These are phyloP conservation scores for Chaetomidium leptoderma DNA, from an alignment of 495 filamentous ascomycete species.

Conservation along the genomic window DNA sequence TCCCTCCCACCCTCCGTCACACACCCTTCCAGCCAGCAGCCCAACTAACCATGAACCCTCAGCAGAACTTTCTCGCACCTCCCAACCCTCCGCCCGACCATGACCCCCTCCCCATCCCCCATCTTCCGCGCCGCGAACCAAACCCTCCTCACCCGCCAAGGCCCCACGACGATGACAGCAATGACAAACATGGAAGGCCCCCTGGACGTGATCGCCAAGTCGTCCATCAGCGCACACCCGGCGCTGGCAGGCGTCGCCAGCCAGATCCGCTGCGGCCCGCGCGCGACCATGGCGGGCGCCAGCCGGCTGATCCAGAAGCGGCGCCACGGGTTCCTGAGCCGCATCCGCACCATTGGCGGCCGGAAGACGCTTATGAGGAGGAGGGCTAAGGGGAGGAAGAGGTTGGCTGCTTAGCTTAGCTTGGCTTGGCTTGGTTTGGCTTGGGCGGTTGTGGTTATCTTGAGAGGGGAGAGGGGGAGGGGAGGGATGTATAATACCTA, in stretches of 20 bases:
- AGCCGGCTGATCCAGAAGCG: slow-evolving; percentile 49
- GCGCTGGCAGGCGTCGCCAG: slow-evolving; percentile 30
- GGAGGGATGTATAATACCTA: not conserved
- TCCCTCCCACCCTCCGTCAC: not conserved
- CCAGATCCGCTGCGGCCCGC: slow-evolving; percentile 46
- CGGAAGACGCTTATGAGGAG: slow-evolving; percentile 38
- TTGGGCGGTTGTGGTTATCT: not conserved
- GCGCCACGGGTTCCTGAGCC: slow-evolving; percentile 44
- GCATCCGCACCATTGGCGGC: slow-evolving; percentile 37
- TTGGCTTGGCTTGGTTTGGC: not conserved
- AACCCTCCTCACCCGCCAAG: slow-evolving; percentile 5
- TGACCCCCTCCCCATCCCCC: slow-evolving; percentile 13
- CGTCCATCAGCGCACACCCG: slow-evolving; percentile 38
- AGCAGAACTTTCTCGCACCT: slow-evolving; percentile 38
- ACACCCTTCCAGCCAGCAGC: not conserved
- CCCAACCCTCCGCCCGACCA: slow-evolving; percentile 38
- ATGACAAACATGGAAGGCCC: slow-evolving; percentile 7
- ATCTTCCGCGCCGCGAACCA: slow-evolving; percentile 31
- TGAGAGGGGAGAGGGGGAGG: not conserved
- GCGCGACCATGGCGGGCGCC: slow-evolving; percentile 39
- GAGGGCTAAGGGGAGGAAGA: slow-evolving; percentile 38
- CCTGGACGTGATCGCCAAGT: slow-evolving; percentile 38
- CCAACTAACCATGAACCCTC: not conserved
- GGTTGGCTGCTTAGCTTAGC: slow-evolving; percentile 22
- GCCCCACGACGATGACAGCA: slow-evolving; percentile 1